These are phyloP conservation scores for Solanum chiquidenum DNA, from an alignment of 257 asterid species.

Conservation along the genomic window DNA sequence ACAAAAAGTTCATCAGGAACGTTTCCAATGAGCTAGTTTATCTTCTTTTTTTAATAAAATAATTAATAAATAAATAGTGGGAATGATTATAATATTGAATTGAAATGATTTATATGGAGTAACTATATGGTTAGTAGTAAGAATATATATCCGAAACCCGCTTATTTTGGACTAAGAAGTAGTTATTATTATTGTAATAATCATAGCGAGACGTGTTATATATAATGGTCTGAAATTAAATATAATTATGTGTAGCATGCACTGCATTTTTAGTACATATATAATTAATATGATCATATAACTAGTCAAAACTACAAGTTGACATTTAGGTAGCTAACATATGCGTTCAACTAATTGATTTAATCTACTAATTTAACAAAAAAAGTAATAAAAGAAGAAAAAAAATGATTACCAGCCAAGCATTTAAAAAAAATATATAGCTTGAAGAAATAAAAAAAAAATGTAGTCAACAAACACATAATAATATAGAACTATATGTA, in stretches of 20 bases:
- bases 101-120: neutral
- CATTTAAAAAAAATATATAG: fast-evolving
- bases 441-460: neutral
- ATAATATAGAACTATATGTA: neutral
- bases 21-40: neutral
- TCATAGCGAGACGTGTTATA: neutral
- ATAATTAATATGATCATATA: neutral
- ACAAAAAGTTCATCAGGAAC: neutral
- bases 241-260: neutral
- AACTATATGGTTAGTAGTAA: neutral
- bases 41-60: too few species aligned
- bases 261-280: neutral
- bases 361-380: neutral
- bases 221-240: neutral
- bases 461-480: neutral
- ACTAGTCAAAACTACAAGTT: neutral
- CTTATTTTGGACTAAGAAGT: neutral
- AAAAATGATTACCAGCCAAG: neutral
- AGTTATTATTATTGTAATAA: neutral
- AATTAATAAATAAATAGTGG: neutral
- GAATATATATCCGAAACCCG: neutral
- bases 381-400: neutral
- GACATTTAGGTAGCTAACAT: neutral
- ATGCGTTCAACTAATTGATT: neutral
- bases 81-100: neutral